Evolutionary conservation across 148 eudicot genomes (phyloP), one percentile per base, ranked within the genome.

Genomic region (Camellia lanceoleosa): DNA sequence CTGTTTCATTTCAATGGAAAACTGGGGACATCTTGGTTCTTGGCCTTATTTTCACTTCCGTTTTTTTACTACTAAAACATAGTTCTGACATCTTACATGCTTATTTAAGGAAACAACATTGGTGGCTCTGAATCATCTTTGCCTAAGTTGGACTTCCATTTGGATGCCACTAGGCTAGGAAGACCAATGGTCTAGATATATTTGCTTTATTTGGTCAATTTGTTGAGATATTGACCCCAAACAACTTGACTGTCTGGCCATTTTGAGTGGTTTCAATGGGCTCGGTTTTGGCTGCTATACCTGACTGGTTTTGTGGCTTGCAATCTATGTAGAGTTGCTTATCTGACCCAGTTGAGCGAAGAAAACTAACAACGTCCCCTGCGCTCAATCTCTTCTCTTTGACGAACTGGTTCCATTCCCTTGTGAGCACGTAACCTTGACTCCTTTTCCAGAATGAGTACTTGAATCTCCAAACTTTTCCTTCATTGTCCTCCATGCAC

Each of bases 391-490:
- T 59, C 81, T 83, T 85, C 68, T 76, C 80, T 78, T 80, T 77
- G 14, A 85, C 85, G 20, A 85, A 85, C 55, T 66, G 67, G 77
- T 78, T 82, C 88, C 88, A 85, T 60, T 81, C 81, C 58, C 71
- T 81, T 6, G 88, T 85, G 76, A 85, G 79, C 68, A 85, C 79
- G 38, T 80, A 80, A 80, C 79, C 76, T 30, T 83, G 85, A 65
- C 78, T 70, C 63, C 88, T 85, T 56, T 73, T 85, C 88, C 88
- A 83, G 73, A 64, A 82, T 6, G 83, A 76, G 75, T 69, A 83
- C 19, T 80, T 77, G 73, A 85, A 85, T 62, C 85, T 80, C 88
- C 88, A 85, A 3, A 69, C 38, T 41, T 80, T 67, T 9, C 85
- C 88, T 23, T 73, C 82, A 41, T 78, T 68, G 49, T 85, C 88